Evolutionary conservation across 345 rosid species (phyloP), one percentile per base, ranked within the genome.

Genomic region (Acer yangbiense): DNA sequence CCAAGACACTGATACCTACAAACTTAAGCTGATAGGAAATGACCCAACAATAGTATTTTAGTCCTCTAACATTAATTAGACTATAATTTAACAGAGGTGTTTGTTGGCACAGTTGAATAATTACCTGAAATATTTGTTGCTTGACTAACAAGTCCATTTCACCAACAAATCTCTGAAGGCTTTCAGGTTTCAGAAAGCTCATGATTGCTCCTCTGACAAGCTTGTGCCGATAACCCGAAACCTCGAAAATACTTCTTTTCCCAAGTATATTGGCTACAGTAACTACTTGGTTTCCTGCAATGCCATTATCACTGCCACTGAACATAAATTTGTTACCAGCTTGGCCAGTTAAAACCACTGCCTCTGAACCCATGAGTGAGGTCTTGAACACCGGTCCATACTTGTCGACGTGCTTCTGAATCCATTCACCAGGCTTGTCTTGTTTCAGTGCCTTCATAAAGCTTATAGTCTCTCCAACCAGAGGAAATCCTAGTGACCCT

Each of bases 331-430:
- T 27, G 32, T 78, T 81, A 6, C 82, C 78, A 12, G 71, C 73
- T 46, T 72, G 82, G 43, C 84, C 84, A 2, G 74, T 69, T 17
- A 84, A 9, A 50, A 84, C 67, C 6, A 78, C 78, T 48, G 72
- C 62, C 6, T 44, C 72, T 0, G 78, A 78, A 12, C 84, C 87
- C 41, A 79, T 5, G 32, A 81, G 35, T 17, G 84, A 81, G 44
- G 87, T 76, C 76, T 84, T 81, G 71, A 84, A 81, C 6, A 81
- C 63, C 1, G 72, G 81, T 76, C 83, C 81, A 11, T 81, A 69
- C 74, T 69, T 76, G 12, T 41, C 13, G 17, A 74, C n/a, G 1
- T 77, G 73, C 41, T 39, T 55, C 29, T 76, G 77, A 6, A 84
- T 32, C 87, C 87, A 81, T 65, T 78, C 63, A 27, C 2, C 21